Evolutionary conservation across 192 early-diverging fungal species (phyloP).

Genomic region (Coemansia erecta): DNA sequence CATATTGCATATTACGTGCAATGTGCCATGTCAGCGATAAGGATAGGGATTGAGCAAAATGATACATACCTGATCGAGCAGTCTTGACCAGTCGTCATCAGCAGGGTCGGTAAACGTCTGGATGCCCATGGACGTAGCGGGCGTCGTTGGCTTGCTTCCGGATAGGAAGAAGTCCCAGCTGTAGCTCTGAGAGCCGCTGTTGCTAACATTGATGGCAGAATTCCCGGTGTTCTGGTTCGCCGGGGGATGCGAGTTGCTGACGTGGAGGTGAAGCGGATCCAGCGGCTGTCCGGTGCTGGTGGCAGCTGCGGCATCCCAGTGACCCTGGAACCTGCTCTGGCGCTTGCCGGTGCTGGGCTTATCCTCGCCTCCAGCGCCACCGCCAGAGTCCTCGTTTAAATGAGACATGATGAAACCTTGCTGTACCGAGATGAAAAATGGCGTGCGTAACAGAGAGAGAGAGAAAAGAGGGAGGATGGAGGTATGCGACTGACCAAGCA

Average conservation of each 20-base stretch:
- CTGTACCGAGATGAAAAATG: too few species aligned
- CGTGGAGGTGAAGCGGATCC: constrained; percentile 15
- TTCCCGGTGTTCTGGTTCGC: neutral
- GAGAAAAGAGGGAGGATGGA: neutral
- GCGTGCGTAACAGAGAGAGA: neutral
- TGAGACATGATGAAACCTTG: constrained; percentile 26
- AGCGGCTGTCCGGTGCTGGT: constrained; percentile 7
- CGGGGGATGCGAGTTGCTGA: constrained; percentile 19
- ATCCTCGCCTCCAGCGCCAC: constrained; percentile 24
- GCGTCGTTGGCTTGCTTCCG: constrained; percentile 15
- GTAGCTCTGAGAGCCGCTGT: constrained; percentile 15
- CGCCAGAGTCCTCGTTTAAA: constrained; percentile 24
- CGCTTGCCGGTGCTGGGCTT: constrained; percentile 32
- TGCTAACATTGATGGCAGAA: too few species aligned
- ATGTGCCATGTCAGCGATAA: too few species aligned
- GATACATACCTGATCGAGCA: constrained; percentile 45
- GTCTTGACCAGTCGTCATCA: constrained; percentile 48
- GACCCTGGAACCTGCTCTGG: constrained; percentile 49
- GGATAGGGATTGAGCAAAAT: too few species aligned
- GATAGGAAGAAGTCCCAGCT: constrained; percentile 37
- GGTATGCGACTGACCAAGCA: too few species aligned
- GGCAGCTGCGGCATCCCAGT: constrained; percentile 39
- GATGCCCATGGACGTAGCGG: constrained; percentile 22
- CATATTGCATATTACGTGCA: too few species aligned
- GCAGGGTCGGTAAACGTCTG: constrained; percentile 28